Base-by-base conservation (phyloP, 1,284 basidiomycete genomes). In the Boletellus dicymbophilus region DNA sequence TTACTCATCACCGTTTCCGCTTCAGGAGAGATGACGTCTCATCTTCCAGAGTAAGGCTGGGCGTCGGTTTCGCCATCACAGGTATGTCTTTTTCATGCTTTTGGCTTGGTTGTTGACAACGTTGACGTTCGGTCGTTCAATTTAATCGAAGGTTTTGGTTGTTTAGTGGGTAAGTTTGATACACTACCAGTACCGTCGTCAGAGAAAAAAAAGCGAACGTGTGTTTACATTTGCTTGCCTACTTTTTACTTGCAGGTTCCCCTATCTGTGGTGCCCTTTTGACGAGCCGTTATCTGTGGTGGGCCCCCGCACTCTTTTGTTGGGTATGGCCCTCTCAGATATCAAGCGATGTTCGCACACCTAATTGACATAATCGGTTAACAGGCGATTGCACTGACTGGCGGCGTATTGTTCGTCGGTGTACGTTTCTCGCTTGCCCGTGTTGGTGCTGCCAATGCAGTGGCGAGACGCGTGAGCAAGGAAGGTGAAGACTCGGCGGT, bases 261-360 rank as follows among this genome's bases (percentile, higher is more conserved):
- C 67, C 67, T 2, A 67, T 66, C 15, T 59, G 55, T 18, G 64
- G 65, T 27, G 62, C 62, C 18, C 58, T 69, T n/a, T 26, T 69
- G 27, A 63, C 64, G 3, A 6, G 15, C 4, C 49, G 34, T 26
- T 67, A 68, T 44, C 41, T 52, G 27, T 69, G 67, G 67, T 68
- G 58, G 62, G 63, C 54, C 3, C 58, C 67, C 6, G 58, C 51
- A 6, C n/a, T 62, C 13, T 68, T 69, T 48, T 63, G 53, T 44
- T 60, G 48, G 41, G 67, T 65, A 54, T 15, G 63, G n/a, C n/a
- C n/a, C n/a, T n/a, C n/a, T n/a, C n/a, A n/a, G n/a, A n/a, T n/a
- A n/a, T n/a, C n/a, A 11, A 4, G 8, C 11, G 10, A 31, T 43
- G 16, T 41, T 66, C n/a, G n/a, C n/a, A n/a, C n/a, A n/a, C n/a